Conservation (phyloP, 2,329 filamentous ascomycete genomes). For the Diatrype stigma region DNA sequence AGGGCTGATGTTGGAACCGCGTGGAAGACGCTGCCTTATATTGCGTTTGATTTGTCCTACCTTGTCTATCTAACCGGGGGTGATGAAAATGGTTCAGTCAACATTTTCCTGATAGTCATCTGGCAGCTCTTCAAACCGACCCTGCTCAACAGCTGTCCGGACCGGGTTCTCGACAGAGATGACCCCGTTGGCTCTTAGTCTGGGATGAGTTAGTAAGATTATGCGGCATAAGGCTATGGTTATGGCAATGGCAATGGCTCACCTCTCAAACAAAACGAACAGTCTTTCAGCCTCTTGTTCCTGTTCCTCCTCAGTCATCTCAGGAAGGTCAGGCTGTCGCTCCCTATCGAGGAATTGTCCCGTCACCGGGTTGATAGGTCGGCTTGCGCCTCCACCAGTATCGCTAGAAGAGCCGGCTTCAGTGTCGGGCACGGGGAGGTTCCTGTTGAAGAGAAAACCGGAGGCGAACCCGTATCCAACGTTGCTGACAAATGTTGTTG, state of each 20-base stretch:
- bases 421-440: conserved; percentile 70
- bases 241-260: conserved; percentile 17
- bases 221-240: not conserved
- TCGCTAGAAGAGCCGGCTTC: conserved; percentile 49
- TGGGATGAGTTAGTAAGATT: conserved; percentile 15
- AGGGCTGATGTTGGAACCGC: too few species aligned
- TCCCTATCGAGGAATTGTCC: conserved; percentile 75
- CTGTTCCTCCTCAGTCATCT: conserved; percentile 90
- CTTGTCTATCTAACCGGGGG: not conserved
- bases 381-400: conserved; percentile 24
- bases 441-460: conserved; percentile 81
- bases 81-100: conserved; percentile 12
- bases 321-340: conserved; percentile 51
- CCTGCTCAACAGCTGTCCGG: conserved; percentile 56
- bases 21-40: too few species aligned
- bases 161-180: conserved; percentile 68
- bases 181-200: conserved; percentile 44
- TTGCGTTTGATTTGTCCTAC: too few species aligned
- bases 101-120: conserved; percentile 28
- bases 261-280: conserved; percentile 89
- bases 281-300: conserved; percentile 84
- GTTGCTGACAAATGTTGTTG: conserved; percentile 77
- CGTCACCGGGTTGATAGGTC: conserved; percentile 75
- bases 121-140: conserved; percentile 59
- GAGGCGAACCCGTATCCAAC: conserved; percentile 94